Conservation (phyloP, 73 alveolate genomes). For the Durusdinium trenchii region DNA sequence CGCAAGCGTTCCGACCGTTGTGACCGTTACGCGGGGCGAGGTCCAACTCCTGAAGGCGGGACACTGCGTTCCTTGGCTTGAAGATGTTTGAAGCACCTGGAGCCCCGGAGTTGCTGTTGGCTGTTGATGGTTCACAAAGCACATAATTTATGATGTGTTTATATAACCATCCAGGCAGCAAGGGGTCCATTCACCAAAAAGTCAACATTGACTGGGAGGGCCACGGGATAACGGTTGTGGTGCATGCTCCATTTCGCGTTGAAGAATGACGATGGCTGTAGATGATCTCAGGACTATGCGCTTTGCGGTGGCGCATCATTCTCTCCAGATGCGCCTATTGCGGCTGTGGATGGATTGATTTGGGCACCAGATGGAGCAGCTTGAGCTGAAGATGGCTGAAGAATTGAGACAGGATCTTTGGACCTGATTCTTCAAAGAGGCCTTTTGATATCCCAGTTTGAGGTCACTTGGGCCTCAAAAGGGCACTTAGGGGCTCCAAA, state of each 20-base stretch:
- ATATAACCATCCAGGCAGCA: too few relatives aligned
- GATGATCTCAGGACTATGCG: conserved; percentile 28
- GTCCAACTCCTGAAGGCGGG: conserved; percentile 67
- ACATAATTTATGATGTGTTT: too few relatives aligned
- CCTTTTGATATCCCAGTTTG: too few relatives aligned
- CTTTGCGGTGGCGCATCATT: conserved; percentile 80
- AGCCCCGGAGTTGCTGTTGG: not conserved
- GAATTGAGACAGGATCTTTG: too few relatives aligned
- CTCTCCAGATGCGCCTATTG: conserved; percentile 80
- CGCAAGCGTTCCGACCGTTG: not conserved
- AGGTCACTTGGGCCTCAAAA: too few relatives aligned
- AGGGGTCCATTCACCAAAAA: too few relatives aligned
- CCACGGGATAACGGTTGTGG: too few relatives aligned
- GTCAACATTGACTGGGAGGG: too few relatives aligned
- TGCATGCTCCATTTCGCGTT: too few relatives aligned
- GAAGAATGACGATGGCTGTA: not conserved
- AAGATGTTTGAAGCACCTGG: not conserved
- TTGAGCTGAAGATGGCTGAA: conserved; percentile 12
- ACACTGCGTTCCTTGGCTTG: conserved; percentile 23
- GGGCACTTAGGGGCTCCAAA: too few relatives aligned
- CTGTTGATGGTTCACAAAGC: not conserved
- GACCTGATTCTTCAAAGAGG: too few relatives aligned
- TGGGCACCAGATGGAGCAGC: conserved; percentile 75
- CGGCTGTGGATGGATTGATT: conserved; percentile 70
- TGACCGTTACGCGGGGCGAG: conserved; percentile 2